Conservation (phyloP, 2,329 filamentous ascomycete species). For the Hymenoscyphus occultus region DNA sequence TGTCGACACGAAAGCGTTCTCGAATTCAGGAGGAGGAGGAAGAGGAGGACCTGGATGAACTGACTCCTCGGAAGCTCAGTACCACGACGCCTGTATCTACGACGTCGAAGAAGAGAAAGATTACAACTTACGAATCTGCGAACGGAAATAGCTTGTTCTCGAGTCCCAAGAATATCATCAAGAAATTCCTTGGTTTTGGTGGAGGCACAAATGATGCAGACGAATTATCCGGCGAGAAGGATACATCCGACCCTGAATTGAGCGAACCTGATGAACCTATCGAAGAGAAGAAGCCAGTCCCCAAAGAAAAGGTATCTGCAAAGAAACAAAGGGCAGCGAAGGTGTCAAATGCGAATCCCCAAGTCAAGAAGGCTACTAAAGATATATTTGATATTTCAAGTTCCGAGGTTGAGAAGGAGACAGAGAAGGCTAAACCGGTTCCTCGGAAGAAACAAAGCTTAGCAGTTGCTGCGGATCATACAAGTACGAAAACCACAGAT, state of each 20-base stretch:
- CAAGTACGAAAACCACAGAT: background rate
- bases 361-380: background rate
- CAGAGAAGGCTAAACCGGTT: background rate
- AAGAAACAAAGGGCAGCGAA: background rate
- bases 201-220: slow-evolving; percentile 9
- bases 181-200: background rate
- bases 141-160: background rate
- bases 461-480: background rate
- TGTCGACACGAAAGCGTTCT: slow-evolving; percentile 22
- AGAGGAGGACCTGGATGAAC: slow-evolving; percentile 21
- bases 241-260: background rate
- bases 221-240: slow-evolving; percentile 3
- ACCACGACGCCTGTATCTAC: slow-evolving; percentile 14
- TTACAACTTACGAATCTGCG: slow-evolving; percentile 18
- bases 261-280: background rate
- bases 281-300: background rate
- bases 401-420: background rate
- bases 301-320: background rate
- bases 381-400: background rate
- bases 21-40: slow-evolving; percentile 21
- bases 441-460: slow-evolving; percentile 3
- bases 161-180: background rate
- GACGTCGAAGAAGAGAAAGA: slow-evolving; percentile 21
- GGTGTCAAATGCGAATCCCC: background rate
- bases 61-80: slow-evolving; percentile 16